phyloP scores from a whole-genome alignment of 148 eudicot species.

The Heliosperma pusillum region DNA sequence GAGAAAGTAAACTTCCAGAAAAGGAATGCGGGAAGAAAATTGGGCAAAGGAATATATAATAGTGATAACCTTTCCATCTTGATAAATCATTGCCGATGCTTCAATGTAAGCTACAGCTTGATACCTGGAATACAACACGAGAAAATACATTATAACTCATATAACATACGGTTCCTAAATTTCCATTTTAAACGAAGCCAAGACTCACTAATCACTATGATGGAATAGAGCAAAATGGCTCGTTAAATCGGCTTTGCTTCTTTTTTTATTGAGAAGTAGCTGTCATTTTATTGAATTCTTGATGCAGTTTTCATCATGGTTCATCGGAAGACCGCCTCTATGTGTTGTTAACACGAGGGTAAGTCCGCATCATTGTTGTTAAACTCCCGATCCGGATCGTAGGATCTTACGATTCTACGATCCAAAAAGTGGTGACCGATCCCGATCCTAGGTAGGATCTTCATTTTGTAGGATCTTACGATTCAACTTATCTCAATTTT shows the following conservation, averaged over 20 bases:
- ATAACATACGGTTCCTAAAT: neutral
- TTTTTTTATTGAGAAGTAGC: neutral
- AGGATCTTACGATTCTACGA: too few species aligned
- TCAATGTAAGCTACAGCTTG: constrained; percentile 95
- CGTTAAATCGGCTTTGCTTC: neutral
- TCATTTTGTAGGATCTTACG: too few species aligned
- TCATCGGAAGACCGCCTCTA: neutral
- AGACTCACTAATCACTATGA: neutral
- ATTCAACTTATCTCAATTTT: too few species aligned
- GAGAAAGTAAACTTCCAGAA: neutral
- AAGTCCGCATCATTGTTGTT: neutral
- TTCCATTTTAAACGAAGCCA: neutral
- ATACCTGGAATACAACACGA: constrained; percentile 45
- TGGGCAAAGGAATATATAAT: neutral
- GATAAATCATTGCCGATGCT: constrained; percentile 87
- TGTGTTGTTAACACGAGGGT: neutral
- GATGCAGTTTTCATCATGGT: neutral
- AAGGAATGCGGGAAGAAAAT: neutral
- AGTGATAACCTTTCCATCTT: constrained; percentile 84
- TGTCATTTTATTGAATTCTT: neutral
- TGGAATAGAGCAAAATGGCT: neutral
- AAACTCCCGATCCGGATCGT: too few species aligned
- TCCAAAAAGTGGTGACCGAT: too few species aligned
- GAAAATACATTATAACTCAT: constrained; percentile 5
- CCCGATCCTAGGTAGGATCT: too few species aligned